A percentile compares a stretch with the other conserved stretches of the same genome.
Evolutionary conservation across 225 moss, liverwort and hornwort species (phyloP).

Genomic region (Physcomitrellopsis africana): DNA sequence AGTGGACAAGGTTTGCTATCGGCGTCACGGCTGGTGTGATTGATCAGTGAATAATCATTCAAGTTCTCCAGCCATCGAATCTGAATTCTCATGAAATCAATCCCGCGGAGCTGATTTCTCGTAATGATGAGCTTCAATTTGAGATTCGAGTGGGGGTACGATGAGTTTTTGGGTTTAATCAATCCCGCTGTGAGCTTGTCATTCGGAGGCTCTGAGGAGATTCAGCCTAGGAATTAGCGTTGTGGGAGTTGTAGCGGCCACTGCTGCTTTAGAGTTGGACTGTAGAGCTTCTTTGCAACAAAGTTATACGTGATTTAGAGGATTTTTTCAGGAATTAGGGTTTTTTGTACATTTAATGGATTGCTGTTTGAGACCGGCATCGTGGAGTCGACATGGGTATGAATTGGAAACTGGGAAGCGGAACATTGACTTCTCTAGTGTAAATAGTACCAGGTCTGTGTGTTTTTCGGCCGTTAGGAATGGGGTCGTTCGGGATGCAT

Average conservation of each 20-base stretch:
- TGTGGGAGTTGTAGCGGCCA: too few species aligned
- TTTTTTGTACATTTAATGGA: constrained; percentile 23
- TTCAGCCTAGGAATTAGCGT: not conserved
- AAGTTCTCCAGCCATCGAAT: too few species aligned
- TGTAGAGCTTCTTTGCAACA: not conserved
- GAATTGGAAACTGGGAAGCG: constrained; percentile 3
- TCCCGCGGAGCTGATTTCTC: too few species aligned
- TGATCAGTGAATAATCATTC: too few species aligned
- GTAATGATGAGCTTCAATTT: too few species aligned
- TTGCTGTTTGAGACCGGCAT: constrained; percentile 15
- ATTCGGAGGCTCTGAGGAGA: too few species aligned
- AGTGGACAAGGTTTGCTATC: too few species aligned
- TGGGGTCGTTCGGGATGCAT: not conserved
- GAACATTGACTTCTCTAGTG: not conserved
- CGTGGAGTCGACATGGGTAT: constrained; percentile 18
- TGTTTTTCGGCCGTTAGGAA: not conserved
- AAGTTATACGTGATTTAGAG: too few species aligned
- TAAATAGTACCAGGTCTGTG: not conserved
- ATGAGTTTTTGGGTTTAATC: not conserved
- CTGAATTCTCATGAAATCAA: too few species aligned
- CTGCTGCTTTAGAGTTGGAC: not conserved
- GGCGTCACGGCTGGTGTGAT: too few species aligned
- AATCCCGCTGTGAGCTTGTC: not conserved
- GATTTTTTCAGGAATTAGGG: constrained; percentile 2
- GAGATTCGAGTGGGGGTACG: too few species aligned